A percentile compares a stretch with the other conserved stretches of the same genome.
These are phyloP conservation scores for Posidonia australis DNA, from an alignment of 106 monocot species.

Conservation along the genomic window DNA sequence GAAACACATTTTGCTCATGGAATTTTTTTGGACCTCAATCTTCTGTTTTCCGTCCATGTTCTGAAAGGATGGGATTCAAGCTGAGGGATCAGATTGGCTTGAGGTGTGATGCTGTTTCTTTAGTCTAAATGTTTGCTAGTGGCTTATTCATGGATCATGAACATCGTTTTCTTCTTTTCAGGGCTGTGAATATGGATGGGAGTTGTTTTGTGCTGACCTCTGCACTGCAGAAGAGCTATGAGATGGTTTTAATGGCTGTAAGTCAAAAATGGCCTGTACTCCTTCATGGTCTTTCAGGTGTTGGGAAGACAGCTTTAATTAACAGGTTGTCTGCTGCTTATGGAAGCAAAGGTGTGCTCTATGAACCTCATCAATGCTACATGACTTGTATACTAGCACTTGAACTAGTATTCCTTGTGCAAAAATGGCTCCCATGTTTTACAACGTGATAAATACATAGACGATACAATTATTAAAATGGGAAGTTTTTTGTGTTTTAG, in stretches of 20 bases:
- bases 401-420: no score
- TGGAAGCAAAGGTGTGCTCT: constrained; percentile 46
- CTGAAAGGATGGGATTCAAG: not conserved
- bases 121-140: not conserved
- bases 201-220: constrained; percentile 50
- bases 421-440: no score
- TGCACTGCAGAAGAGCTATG: constrained; percentile 55
- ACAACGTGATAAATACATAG: no score
- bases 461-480: no score
- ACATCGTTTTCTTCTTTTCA: constrained; percentile 10
- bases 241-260: constrained; percentile 64
- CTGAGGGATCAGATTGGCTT: not conserved
- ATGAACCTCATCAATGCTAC: not conserved
- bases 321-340: constrained; percentile 40
- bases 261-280: constrained; percentile 87
- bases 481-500: no score
- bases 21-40: not conserved
- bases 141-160: not conserved
- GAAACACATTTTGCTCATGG: constrained; percentile 3
- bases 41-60: not conserved
- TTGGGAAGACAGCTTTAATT: constrained; percentile 81
- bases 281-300: constrained; percentile 69
- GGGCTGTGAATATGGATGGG: constrained; percentile 6
- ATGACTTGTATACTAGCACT: not conserved
- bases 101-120: not conserved